phyloP scores from a whole-genome alignment of 2,329 filamentous ascomycete species.

The Thermochaetoides dissita region DNA sequence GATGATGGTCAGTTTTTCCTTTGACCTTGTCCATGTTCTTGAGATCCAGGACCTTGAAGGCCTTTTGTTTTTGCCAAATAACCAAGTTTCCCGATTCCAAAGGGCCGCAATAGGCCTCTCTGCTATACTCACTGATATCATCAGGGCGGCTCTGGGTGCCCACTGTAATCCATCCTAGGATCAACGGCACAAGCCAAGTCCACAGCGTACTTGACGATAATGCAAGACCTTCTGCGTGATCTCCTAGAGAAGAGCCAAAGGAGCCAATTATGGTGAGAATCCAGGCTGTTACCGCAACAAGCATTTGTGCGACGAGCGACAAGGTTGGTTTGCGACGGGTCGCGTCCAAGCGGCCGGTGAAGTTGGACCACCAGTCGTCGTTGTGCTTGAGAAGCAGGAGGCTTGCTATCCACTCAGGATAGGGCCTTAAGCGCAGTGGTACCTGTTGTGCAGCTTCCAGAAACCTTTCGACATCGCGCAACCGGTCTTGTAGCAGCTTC shows the following conservation, averaged over 20 bases:
- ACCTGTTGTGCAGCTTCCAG: slow-evolving; percentile 3
- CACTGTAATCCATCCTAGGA: slow-evolving; percentile 1
- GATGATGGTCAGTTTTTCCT: no score
- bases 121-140: background rate
- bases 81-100: background rate
- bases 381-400: background rate
- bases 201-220: slow-evolving; percentile 1
- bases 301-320: slow-evolving; percentile 2
- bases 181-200: slow-evolving; percentile 4
- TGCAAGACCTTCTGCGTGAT: background rate
- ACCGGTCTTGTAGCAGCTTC: background rate
- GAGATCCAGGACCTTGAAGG: background rate
- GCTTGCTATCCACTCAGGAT: background rate
- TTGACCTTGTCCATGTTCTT: background rate
- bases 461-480: background rate
- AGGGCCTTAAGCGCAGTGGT: background rate
- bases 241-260: background rate
- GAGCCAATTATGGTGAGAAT: slow-evolving; percentile 1
- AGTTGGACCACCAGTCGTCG: slow-evolving; percentile 1
- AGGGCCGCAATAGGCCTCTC: background rate
- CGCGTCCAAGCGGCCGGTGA: background rate
- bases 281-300: slow-evolving; percentile 1
- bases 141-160: slow-evolving; percentile 2
- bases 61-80: background rate
- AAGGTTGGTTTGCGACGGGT: slow-evolving; percentile 1